Evolutionary conservation across 805 yeast genomes (phyloP).

Genomic region (Suhomyces kilbournensis): DNA sequence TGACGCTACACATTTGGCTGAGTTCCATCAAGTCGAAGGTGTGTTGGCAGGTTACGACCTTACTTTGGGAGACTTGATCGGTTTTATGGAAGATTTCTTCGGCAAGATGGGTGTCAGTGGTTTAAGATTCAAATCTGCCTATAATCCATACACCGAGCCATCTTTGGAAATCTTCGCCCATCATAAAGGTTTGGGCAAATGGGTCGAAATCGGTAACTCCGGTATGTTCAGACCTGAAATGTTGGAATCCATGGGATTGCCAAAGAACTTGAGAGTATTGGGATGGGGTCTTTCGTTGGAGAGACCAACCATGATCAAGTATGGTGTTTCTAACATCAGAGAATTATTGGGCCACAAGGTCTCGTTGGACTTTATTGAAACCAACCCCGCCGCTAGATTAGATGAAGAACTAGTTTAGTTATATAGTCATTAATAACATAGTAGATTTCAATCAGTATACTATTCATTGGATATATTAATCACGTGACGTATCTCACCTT

Average conservation of each 20-base stretch:
- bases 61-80: constrained; percentile 93
- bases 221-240: constrained; percentile 99
- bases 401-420: constrained; percentile 51
- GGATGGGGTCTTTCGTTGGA: constrained; percentile 98
- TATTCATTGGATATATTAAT: no score
- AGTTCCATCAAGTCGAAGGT: constrained; percentile 99
- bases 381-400: constrained; percentile 95
- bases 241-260: constrained; percentile 98
- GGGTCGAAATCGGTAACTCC: constrained; percentile 99
- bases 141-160: constrained; percentile 99
- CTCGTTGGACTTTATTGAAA: constrained; percentile 87
- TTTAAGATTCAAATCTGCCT: constrained; percentile 96
- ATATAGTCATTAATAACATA: background rate
- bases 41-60: constrained; percentile 94
- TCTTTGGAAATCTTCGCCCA: constrained; percentile 95
- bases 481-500: background rate
- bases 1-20: constrained; percentile 98
- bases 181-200: constrained; percentile 89
- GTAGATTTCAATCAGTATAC: background rate
- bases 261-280: constrained; percentile 85
- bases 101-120: constrained; percentile 95
- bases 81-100: constrained; percentile 97
- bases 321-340: constrained; percentile 92
- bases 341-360: constrained; percentile 97
- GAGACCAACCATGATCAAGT: constrained; percentile 99